A percentile compares a stretch with the other conserved stretches of the same genome.
Evolutionary conservation across 495 filamentous ascomycete species (phyloP).

Genomic region (Penicillium samsonianum): DNA sequence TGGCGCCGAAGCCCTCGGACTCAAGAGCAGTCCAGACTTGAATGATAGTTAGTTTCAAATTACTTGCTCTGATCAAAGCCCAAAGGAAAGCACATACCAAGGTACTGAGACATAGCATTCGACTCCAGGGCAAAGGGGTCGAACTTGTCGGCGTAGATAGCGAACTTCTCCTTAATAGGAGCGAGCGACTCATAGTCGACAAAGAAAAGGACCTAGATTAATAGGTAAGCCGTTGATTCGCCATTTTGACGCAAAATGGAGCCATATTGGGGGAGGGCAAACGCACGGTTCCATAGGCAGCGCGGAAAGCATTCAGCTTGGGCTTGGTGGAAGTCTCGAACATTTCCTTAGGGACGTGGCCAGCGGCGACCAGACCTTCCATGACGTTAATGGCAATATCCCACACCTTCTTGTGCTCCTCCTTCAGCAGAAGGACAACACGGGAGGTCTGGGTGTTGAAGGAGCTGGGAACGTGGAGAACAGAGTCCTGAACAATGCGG

Average conservation of each 20-base stretch:
- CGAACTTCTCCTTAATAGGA: slow-evolving; percentile 46
- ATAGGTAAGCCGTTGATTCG: neutral
- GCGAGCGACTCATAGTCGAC: slow-evolving; percentile 45
- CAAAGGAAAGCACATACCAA: slow-evolving; percentile 29
- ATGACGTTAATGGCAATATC: slow-evolving; percentile 46
- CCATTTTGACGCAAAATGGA: neutral
- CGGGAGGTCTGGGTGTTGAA: slow-evolving; percentile 58
- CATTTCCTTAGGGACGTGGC: slow-evolving; percentile 38
- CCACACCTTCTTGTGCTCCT: slow-evolving; percentile 57
- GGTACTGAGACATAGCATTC: slow-evolving; percentile 55
- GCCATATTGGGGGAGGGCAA: neutral
- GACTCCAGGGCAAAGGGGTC: slow-evolving; percentile 51
- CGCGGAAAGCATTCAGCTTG: slow-evolving; percentile 44
- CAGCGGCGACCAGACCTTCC: slow-evolving; percentile 43
- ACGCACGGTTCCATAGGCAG: slow-evolving; percentile 52
- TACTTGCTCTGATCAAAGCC: neutral
- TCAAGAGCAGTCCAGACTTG: slow-evolving; percentile 55
- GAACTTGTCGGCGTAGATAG: slow-evolving; percentile 50
- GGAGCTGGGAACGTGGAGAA: slow-evolving; percentile 50
- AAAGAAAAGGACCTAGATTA: slow-evolving; percentile 49
- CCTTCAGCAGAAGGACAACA: slow-evolving; percentile 47
- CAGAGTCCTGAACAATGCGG: slow-evolving; percentile 42
- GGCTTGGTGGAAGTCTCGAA: slow-evolving; percentile 46
- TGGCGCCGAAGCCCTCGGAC: slow-evolving; percentile 52
- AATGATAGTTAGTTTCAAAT: slow-evolving; percentile 10